Percentiles rank a stretch among this genome's conserved stretches.
These are phyloP conservation scores for Phytopythium kandeliae DNA, from an alignment of 352 stramenopile species.

Conservation along the genomic window DNA sequence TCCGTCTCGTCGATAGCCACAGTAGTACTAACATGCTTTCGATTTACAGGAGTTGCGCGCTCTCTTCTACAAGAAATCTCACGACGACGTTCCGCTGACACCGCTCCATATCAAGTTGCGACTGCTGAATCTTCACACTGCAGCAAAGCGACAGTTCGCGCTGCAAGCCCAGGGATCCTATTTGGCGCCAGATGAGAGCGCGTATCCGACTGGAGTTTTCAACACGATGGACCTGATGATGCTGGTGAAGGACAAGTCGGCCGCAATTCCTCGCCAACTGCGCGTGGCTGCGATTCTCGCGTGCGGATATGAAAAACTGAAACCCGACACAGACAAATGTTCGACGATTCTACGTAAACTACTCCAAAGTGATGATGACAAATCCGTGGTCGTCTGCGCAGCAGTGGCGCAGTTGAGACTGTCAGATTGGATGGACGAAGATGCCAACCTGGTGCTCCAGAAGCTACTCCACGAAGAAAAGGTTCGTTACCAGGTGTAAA, in stretches of 20 bases:
- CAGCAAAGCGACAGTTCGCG: constrained; percentile 61
- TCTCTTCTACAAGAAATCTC: constrained; percentile 65
- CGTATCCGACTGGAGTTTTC: constrained; percentile 58
- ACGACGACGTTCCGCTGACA: constrained; percentile 31
- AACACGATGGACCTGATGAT: constrained; percentile 85
- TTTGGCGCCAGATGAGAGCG: constrained; percentile 40
- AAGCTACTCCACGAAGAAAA: constrained; percentile 75
- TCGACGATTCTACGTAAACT: constrained; percentile 59
- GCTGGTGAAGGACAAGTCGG: constrained; percentile 68
- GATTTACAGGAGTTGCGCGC: constrained; percentile 51
- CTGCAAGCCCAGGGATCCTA: constrained; percentile 60
- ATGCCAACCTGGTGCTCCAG: constrained; percentile 75
- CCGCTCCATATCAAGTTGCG: constrained; percentile 73
- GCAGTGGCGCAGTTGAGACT: constrained; percentile 66
- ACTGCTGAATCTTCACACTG: constrained; percentile 65
- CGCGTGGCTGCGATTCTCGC: constrained; percentile 71
- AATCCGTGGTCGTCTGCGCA: constrained; percentile 64
- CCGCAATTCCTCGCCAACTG: constrained; percentile 47
- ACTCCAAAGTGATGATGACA: constrained; percentile 55
- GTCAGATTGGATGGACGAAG: constrained; percentile 86
- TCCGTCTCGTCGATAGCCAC: no score
- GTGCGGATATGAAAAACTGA: constrained; percentile 70
- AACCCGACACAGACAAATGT: constrained; percentile 51
- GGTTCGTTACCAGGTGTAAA: no score
- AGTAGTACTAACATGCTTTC: no score